Conservation (phyloP, 805 yeast genomes). For the Starmerella vitae region DNA sequence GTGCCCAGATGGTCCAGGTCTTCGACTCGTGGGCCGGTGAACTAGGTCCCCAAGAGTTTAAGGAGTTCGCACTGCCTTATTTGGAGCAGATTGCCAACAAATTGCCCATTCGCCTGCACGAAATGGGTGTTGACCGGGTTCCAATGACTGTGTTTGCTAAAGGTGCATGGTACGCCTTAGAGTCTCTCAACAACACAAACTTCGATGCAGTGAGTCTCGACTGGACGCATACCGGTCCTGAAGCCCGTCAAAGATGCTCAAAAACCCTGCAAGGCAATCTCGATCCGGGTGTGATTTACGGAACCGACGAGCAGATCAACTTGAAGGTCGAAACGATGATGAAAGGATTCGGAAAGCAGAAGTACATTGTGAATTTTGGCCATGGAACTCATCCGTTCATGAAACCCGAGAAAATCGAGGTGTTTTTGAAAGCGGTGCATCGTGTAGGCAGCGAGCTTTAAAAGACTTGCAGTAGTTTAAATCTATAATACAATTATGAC, state of each 20-base stretch:
- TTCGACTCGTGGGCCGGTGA: constrained; percentile 99
- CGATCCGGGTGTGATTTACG: constrained; percentile 92
- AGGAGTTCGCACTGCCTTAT: constrained; percentile 80
- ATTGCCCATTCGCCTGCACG: constrained; percentile 55
- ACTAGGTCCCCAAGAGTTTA: constrained; percentile 77
- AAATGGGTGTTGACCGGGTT: constrained; percentile 60
- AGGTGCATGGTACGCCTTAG: constrained; percentile 95
- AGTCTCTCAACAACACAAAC: constrained; percentile 54
- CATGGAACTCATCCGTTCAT: constrained; percentile 98
- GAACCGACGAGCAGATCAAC: constrained; percentile 67
- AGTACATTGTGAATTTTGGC: constrained; percentile 89
- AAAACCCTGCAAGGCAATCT: constrained; percentile 88
- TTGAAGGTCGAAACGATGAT: constrained; percentile 79
- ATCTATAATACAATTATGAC: neutral
- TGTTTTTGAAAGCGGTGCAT: constrained; percentile 78
- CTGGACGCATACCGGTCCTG: constrained; percentile 76
- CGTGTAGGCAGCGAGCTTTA: constrained; percentile 39
- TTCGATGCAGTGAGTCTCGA: constrained; percentile 85
- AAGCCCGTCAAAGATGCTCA: constrained; percentile 45
- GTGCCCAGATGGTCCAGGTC: constrained; percentile 95
- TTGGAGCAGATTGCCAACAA: constrained; percentile 57
- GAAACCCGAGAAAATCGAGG: constrained; percentile 80
- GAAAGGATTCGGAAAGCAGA: constrained; percentile 73
- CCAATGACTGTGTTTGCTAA: constrained; percentile 89
- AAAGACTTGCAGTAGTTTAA: too few species aligned